Evolutionary conservation across 495 filamentous ascomycete species (phyloP).

Genomic region (Penicillium lividum): DNA sequence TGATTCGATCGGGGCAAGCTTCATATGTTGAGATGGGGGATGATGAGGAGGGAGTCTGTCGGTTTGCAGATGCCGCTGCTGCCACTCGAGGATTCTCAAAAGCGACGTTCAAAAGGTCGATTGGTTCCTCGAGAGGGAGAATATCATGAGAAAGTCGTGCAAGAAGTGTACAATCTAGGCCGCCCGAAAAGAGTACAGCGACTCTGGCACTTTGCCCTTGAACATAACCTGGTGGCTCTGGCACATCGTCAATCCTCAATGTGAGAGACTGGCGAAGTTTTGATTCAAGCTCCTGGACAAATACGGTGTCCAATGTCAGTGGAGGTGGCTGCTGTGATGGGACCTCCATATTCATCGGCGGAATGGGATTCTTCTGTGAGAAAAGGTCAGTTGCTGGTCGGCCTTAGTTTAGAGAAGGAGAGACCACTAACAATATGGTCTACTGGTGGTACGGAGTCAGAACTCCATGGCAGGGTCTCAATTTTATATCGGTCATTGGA

Average conservation of each 20-base stretch:
- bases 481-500: constrained; percentile 27
- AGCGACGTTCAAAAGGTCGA: constrained; percentile 93
- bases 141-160: constrained; percentile 82
- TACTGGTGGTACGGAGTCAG: constrained; percentile 21
- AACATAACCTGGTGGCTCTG: constrained; percentile 45
- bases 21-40: constrained; percentile 61
- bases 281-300: constrained; percentile 56
- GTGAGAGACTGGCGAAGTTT: constrained; percentile 64
- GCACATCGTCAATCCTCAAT: constrained; percentile 68
- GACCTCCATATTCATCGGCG: constrained; percentile 59
- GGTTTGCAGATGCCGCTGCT: constrained; percentile 30
- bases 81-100: constrained; percentile 89
- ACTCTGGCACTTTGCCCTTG: constrained; percentile 51
- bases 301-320: constrained; percentile 50
- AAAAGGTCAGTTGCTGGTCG: constrained; percentile 4
- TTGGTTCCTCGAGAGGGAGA: constrained; percentile 62
- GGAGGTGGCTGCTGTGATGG: constrained; percentile 36
- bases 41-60: constrained; percentile 1
- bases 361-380: constrained; percentile 58
- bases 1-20: constrained; percentile 84
- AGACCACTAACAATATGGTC: constrained; percentile 42
- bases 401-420: too few species aligned
- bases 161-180: constrained; percentile 87
- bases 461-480: constrained; percentile 33
- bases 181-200: constrained; percentile 91